These are phyloP conservation scores for Cercophora sp. DNA, from an alignment of 495 filamentous ascomycete species.

Conservation along the genomic window DNA sequence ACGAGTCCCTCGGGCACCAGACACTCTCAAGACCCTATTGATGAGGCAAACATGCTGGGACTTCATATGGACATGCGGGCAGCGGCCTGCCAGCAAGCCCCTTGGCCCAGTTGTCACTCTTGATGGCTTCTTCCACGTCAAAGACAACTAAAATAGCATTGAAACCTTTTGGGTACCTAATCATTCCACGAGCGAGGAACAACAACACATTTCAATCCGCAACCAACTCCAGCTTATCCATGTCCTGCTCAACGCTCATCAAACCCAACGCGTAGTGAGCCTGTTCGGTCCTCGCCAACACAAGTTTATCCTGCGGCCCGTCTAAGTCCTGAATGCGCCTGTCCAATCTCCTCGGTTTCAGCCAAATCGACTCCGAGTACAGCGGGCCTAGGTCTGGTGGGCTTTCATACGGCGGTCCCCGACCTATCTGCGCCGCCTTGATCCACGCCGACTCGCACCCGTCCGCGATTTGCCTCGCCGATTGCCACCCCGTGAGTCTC, in stretches of 20 bases:
- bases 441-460: slow-evolving; percentile 85
- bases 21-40: too few species aligned
- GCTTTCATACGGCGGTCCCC: slow-evolving; percentile 67
- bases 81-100: too few species aligned
- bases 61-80: too few species aligned
- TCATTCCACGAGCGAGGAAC: too few species aligned
- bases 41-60: too few species aligned
- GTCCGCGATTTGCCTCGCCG: slow-evolving; percentile 68
- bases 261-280: slow-evolving; percentile 52
- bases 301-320: slow-evolving; percentile 30
- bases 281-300: slow-evolving; percentile 46
- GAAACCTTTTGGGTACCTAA: too few species aligned
- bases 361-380: slow-evolving; percentile 36
- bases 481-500: slow-evolving; percentile 82
- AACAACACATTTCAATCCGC: too few species aligned
- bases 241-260: slow-evolving; percentile 48
- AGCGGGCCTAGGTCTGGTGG: slow-evolving; percentile 37
- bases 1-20: too few species aligned
- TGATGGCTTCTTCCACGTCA: too few species aligned
- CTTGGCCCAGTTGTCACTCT: too few species aligned
- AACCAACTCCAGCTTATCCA: slow-evolving; percentile 45
- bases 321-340: slow-evolving; percentile 37
- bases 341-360: slow-evolving; percentile 39
- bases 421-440: slow-evolving; percentile 62
- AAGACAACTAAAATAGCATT: too few species aligned